Conservation (phyloP, 2,329 filamentous ascomycete genomes). For the Nemania sp. region DNA sequence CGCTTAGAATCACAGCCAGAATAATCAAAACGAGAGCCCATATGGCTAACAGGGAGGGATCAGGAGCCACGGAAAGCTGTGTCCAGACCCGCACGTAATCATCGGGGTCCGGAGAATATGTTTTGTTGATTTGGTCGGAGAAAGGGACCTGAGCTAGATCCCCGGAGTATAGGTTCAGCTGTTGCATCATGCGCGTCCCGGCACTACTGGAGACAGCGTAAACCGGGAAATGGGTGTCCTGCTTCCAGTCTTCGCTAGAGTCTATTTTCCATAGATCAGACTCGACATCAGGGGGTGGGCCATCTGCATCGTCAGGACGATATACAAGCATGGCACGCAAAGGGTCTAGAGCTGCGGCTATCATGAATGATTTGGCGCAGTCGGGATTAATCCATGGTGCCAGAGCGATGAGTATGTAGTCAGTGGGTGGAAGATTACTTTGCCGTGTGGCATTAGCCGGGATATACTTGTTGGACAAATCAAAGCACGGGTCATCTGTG, state of each 20-base stretch:
- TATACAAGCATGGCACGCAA: slow-evolving; percentile 68
- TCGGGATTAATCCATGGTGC: slow-evolving; percentile 80
- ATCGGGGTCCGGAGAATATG: slow-evolving; percentile 58
- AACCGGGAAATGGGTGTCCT: slow-evolving; percentile 72
- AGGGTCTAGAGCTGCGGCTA: slow-evolving; percentile 59
- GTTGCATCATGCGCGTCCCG: slow-evolving; percentile 69
- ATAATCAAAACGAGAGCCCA: slow-evolving; percentile 81
- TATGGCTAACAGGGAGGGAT: slow-evolving; percentile 65
- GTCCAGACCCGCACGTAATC: slow-evolving; percentile 66
- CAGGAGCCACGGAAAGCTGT: slow-evolving; percentile 52
- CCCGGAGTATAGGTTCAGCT: slow-evolving; percentile 77
- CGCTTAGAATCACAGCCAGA: slow-evolving; percentile 68
- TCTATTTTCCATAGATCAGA: slow-evolving; percentile 71
- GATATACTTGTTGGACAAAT: slow-evolving; percentile 65
- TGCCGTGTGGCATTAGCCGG: slow-evolving; percentile 75
- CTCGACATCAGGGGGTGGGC: slow-evolving; percentile 66
- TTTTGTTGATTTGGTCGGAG: slow-evolving; percentile 56
- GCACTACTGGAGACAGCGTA: slow-evolving; percentile 75
- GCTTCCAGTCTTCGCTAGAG: slow-evolving; percentile 72
- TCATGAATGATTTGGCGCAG: slow-evolving; percentile 75
- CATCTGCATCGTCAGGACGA: slow-evolving; percentile 57
- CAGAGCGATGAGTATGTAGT: slow-evolving; percentile 77
- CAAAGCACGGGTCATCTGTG: slow-evolving; percentile 61
- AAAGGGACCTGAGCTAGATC: slow-evolving; percentile 66
- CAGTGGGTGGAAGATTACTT: slow-evolving; percentile 66